Evolutionary conservation across 1,284 basidiomycete genomes (phyloP), one percentile per base, ranked within the genome.

Genomic region (Pseudozyma pruni): DNA sequence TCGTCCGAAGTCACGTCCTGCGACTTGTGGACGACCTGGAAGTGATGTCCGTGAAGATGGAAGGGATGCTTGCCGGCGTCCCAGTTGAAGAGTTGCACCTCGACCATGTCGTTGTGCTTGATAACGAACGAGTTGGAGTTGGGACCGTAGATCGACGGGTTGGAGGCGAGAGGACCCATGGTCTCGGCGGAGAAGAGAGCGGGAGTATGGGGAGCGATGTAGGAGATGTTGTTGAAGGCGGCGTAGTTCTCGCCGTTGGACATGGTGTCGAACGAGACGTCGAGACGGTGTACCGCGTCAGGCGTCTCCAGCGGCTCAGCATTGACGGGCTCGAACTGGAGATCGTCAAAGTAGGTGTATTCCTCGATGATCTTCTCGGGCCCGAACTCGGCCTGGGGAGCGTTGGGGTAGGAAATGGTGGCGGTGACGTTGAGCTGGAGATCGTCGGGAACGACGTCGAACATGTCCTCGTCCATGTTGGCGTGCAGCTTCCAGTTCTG

Each of bases 401-500:
- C 62, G 33, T 57, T 49, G 10, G 67, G 53, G 45, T 81, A 81
- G 2, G 66, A 54, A 32, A 81, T 58, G 17, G 66, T 77, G 16
- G 76, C 60, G 14, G 75, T 64, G n/a, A 78, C 52, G 40, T 81
- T 81, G 44, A 81, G 71, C 60, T 74, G 72, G 9, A 79, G 71
- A 10, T 59, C 52, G 3, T 64, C 67, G 19, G 76, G 76, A 20
- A 79, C 72, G 29, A 63, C 34, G 32, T 79, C 84, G 60, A 71
- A 85, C 86, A 85, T 86, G 68, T 84, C 84, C 13, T 79, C 73
- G 60, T 93, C 91, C 87, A 97, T 92, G 85, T 93, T 91, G 22
- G 91, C 90, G 79, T 94, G 92, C 64, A 98, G 88, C 39, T 87
- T 88, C 88, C 90, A 98, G 85, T 97, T 96, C 19, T 87, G 84